Percentiles rank a stretch among this genome's conserved stretches.
phyloP scores from a whole-genome alignment of 441 rosid species.

The Syzygium malaccense region DNA sequence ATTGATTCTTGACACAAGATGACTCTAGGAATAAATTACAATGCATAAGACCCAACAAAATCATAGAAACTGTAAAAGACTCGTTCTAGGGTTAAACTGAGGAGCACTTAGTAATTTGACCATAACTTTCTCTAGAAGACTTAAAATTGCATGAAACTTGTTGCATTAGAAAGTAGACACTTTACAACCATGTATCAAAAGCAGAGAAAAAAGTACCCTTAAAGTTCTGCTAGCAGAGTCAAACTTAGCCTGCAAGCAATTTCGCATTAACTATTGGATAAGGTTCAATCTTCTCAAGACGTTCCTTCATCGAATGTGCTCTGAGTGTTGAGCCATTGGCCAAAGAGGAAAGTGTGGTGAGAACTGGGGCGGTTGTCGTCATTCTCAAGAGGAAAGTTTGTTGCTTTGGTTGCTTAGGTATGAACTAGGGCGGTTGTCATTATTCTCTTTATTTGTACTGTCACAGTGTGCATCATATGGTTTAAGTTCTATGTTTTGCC shows the following conservation, averaged over 20 bases:
- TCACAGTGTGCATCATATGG: not conserved
- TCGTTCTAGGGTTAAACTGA: not conserved
- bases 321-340: not conserved
- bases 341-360: not conserved
- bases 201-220: not conserved
- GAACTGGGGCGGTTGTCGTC: too few relatives aligned
- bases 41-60: too few relatives aligned
- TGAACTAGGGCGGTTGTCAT: not conserved
- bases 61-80: not conserved
- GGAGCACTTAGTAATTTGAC: not conserved
- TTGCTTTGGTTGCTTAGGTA: not conserved
- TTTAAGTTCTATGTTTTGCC: not conserved
- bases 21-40: not conserved
- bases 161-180: not conserved
- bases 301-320: not conserved
- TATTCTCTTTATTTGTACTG: not conserved
- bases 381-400: too few relatives aligned
- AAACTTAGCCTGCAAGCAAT: not conserved
- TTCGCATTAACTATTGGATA: not conserved
- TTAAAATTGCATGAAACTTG: not conserved
- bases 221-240: not conserved
- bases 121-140: not conserved
- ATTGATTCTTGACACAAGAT: not conserved
- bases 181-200: not conserved
- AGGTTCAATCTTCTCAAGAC: not conserved